Evolutionary conservation across 1,139 yeast genomes (phyloP), one percentile per base, ranked within the genome.

Genomic region (Sugiyamaella castrensis): DNA sequence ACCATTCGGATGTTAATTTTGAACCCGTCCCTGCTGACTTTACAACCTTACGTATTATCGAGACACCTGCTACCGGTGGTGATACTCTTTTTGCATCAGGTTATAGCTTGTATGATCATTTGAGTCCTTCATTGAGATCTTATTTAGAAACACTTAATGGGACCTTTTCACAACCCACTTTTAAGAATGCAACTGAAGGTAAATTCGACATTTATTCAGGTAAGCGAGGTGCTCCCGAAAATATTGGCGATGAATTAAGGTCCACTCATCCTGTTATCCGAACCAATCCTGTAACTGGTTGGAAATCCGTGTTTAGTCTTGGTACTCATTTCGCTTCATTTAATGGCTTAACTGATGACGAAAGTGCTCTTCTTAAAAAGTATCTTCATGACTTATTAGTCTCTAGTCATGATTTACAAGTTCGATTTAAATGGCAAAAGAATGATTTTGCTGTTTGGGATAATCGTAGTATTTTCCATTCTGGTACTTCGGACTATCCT

Each of bases 361-460:
- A 11, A 65, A 55, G 41, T 62, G 74, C 43, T 73, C 74, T 53
- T 69, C 74, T 37, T 79, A 79, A 1, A 16, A 53, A 63, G 19
- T 39, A 65, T 4, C 62, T 75, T 48, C 67, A 74, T 61, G 68
- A 71, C 45, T 71, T 71, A 59, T 65, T 76, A 57, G 73, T 64
- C 55, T 60, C 65, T 33, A 68, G 73, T 29, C 72, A 54, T 33
- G 57, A 53, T 31, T 52, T 52, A 37, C 54, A 55, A 37, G 67
- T 80, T 32, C 71, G 86, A 55, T 79, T 77, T 48, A 69, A 64
- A 47, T 81, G 83, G 81, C 77, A 75, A 56, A 76, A 76, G 30
- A 72, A 76, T 44, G 78, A 87, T 7, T 80, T 83, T 42, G 87
- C 66, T 7, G 55, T 66, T 33, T 66, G 70, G 70, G 70, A 66